phyloP scores from a whole-genome alignment of 1,284 basidiomycete genomes.

The Trichosporon sp. region DNA sequence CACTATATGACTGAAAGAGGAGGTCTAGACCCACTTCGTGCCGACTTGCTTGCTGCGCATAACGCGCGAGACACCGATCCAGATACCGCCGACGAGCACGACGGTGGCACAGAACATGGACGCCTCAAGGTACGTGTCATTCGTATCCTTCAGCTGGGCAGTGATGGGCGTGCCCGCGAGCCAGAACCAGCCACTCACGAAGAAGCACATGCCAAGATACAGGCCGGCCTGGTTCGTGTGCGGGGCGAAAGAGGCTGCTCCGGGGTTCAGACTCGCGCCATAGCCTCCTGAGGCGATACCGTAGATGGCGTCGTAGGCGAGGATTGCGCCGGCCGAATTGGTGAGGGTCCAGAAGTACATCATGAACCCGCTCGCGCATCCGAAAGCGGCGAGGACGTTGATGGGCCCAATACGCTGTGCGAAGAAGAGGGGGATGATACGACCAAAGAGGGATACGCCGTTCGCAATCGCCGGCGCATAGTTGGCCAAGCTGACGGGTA shows the following conservation, averaged over 20 bases:
- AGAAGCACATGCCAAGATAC: slow-evolving; percentile 49
- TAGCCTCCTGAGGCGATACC: slow-evolving; percentile 42
- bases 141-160: slow-evolving; percentile 39
- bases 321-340: slow-evolving; percentile 29
- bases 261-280: slow-evolving; percentile 41
- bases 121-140: slow-evolving; percentile 38
- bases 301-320: slow-evolving; percentile 43
- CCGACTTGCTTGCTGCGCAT: slow-evolving; percentile 27
- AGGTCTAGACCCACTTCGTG: slow-evolving; percentile 25
- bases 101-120: slow-evolving; percentile 42
- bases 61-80: slow-evolving; percentile 9
- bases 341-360: slow-evolving; percentile 43
- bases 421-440: slow-evolving; percentile 43
- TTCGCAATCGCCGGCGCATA: slow-evolving; percentile 45
- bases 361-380: slow-evolving; percentile 36
- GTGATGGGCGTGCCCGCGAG: slow-evolving; percentile 42
- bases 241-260: slow-evolving; percentile 42
- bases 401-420: slow-evolving; percentile 45
- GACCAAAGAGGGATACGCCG: slow-evolving; percentile 43
- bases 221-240: slow-evolving; percentile 41
- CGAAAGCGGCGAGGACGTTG: slow-evolving; percentile 42
- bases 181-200: slow-evolving; percentile 44
- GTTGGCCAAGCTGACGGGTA: slow-evolving; percentile 36
- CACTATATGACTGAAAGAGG: background rate
- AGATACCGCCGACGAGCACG: slow-evolving; percentile 24